A percentile compares a stretch with the other conserved stretches of the same genome.
These are phyloP conservation scores for Cryoendolithus antarcticus DNA, from an alignment of 2,329 filamentous ascomycete species.

Conservation along the genomic window DNA sequence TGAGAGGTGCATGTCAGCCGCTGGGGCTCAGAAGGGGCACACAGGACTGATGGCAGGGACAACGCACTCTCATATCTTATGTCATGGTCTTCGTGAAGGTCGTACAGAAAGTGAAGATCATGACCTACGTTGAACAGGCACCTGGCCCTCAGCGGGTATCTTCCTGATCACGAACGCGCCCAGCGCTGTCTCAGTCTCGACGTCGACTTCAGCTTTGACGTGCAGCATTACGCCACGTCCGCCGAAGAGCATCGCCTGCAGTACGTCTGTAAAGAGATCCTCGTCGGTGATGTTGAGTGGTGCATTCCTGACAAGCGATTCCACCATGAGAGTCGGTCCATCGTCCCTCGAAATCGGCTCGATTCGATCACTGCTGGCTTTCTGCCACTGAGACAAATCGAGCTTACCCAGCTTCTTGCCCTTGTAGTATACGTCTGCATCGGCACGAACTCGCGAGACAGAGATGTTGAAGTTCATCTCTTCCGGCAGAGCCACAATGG, in stretches of 20 bases:
- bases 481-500: constrained; percentile 64
- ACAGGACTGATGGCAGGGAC: no score
- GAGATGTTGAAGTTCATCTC: constrained; percentile 79
- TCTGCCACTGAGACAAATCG: constrained; percentile 69
- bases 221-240: constrained; percentile 55
- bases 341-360: constrained; percentile 41
- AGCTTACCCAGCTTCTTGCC: constrained; percentile 67
- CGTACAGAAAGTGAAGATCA: constrained; percentile 4
- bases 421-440: constrained; percentile 70
- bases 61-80: no score
- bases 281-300: constrained; percentile 74
- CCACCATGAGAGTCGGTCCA: constrained; percentile 55
- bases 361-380: constrained; percentile 65
- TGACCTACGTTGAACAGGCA: constrained; percentile 87
- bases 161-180: constrained; percentile 47
- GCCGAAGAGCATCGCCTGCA: constrained; percentile 71
- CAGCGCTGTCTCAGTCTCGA: constrained; percentile 67
- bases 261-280: constrained; percentile 64
- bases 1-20: neutral
- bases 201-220: constrained; percentile 70
- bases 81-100: no score
- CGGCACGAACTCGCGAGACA: constrained; percentile 63
- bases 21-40: no score
- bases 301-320: constrained; percentile 63
- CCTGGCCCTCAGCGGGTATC: constrained; percentile 69